A percentile compares a stretch with the other conserved stretches of the same genome.
Conservation (phyloP, 23 red algal genomes). For the Chondrus crispus region DNA sequence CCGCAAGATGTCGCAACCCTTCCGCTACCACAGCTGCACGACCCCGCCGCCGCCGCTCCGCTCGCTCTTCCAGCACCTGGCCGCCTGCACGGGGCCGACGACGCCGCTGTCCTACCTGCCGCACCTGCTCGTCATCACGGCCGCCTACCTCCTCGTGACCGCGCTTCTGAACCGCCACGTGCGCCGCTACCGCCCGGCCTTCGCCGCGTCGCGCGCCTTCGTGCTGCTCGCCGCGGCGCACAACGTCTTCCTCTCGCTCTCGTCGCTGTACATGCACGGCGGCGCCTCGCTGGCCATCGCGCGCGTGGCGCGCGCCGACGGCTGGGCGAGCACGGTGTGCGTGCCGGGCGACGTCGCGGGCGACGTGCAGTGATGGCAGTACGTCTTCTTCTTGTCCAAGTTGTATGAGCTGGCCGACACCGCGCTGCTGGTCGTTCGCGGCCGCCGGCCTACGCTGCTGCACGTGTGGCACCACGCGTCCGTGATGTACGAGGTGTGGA, state of each 20-base stretch:
- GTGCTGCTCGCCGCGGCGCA: neutral
- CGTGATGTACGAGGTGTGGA: slow-evolving; percentile 80
- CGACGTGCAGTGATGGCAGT: too few relatives aligned
- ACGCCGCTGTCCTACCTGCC: neutral
- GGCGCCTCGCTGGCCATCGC: neutral
- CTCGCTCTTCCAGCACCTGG: neutral
- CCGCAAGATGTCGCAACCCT: too few relatives aligned
- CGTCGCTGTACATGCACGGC: slow-evolving; percentile 38
- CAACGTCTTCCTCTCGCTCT: slow-evolving; percentile 18
- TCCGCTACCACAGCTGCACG: neutral
- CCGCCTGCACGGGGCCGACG: neutral
- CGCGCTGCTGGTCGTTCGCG: slow-evolving; percentile 66
- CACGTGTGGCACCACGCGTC: slow-evolving; percentile 95
- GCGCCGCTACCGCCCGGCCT: neutral
- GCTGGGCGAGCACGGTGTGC: slow-evolving; percentile 9
- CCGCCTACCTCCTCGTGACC: neutral
- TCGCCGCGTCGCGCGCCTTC: slow-evolving; percentile 3
- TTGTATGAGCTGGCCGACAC: slow-evolving; percentile 93
- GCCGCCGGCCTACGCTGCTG: slow-evolving; percentile 70
- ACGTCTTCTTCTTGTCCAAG: slow-evolving; percentile 96
- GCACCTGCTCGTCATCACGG: neutral
- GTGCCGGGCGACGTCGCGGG: too few relatives aligned
- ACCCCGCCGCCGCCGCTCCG: neutral
- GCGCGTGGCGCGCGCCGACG: neutral
- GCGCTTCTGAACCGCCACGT: neutral